phyloP scores from a whole-genome alignment of 768 basidiomycete genomes.

The Suillus weaverae region DNA sequence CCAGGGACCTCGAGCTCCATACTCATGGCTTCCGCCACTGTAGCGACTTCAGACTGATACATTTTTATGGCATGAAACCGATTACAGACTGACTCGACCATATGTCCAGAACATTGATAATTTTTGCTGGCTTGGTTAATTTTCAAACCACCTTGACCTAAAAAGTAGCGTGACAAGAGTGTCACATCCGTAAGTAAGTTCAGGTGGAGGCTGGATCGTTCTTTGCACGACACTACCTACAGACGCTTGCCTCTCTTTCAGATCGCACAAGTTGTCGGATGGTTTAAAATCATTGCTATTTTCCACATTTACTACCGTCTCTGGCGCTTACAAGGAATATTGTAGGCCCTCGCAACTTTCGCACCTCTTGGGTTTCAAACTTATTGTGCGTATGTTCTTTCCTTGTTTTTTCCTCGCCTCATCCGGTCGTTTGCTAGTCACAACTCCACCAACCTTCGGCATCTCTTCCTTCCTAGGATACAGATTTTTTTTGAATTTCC shows the following conservation, averaged over 20 bases:
- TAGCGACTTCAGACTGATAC: not conserved
- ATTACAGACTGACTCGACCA: not conserved
- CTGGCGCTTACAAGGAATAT: not conserved
- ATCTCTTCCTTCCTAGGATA: not conserved
- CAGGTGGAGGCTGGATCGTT: conserved; percentile 27
- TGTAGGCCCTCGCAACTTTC: not conserved
- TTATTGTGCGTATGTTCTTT: conserved; percentile 17
- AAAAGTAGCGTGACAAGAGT: conserved; percentile 33
- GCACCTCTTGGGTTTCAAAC: conserved; percentile 2
- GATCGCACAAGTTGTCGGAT: not conserved
- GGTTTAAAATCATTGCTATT: not conserved
- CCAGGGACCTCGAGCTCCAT: not conserved
- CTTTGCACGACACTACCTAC: conserved; percentile 21
- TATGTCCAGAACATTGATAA: not conserved
- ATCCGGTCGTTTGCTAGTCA: conserved; percentile 10
- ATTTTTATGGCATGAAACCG: not conserved
- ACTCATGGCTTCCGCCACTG: not conserved
- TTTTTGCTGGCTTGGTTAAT: not conserved
- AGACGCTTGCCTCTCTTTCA: not conserved
- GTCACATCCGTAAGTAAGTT: conserved; percentile 40
- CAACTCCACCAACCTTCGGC: not conserved
- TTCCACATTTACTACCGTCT: not conserved
- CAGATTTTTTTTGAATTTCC: not conserved
- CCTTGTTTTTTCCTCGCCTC: conserved; percentile 9
- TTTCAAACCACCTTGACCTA: conserved; percentile 13